A percentile compares a stretch with the other conserved stretches of the same genome.
Conservation (phyloP, 1,139 yeast genomes). For the Chernovozyma aurita region DNA sequence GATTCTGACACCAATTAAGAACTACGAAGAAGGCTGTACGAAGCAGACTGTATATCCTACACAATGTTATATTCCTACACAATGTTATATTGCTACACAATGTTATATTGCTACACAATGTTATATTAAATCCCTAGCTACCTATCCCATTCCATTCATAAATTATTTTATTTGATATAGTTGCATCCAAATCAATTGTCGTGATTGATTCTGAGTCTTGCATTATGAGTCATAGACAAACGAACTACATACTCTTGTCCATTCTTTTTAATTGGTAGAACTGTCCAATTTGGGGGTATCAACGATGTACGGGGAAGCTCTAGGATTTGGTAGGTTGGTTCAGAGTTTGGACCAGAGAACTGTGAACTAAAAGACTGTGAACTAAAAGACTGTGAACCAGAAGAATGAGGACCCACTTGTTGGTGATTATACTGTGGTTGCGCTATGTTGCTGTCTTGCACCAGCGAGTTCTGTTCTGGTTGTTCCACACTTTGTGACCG, state of each 20-base stretch:
- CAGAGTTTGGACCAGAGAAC: background rate
- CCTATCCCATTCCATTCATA: background rate
- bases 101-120: too few relatives aligned
- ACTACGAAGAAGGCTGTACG: too few relatives aligned
- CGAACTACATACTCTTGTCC: slow-evolving; percentile 17
- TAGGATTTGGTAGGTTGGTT: background rate
- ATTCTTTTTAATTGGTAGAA: slow-evolving; percentile 22
- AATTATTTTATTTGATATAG: background rate
- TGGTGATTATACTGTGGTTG: too few relatives aligned
- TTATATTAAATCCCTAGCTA: background rate
- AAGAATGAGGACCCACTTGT: too few relatives aligned
- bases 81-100: too few relatives aligned
- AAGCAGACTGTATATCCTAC: too few relatives aligned
- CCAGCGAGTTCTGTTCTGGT: too few relatives aligned
- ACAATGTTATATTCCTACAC: too few relatives aligned
- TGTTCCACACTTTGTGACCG: too few relatives aligned
- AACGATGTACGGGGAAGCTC: slow-evolving; percentile 1
- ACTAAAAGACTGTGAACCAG: too few relatives aligned
- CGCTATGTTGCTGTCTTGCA: too few relatives aligned
- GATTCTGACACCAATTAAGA: background rate
- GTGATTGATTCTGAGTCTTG: slow-evolving; percentile 1
- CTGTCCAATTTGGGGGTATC: slow-evolving; percentile 33
- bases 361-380: too few relatives aligned
- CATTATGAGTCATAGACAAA: slow-evolving; percentile 12
- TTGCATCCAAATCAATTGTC: background rate